Evolutionary conservation across 1,284 basidiomycete genomes (phyloP), one percentile per base, ranked within the genome.

Genomic region (Tilletia setariae): DNA sequence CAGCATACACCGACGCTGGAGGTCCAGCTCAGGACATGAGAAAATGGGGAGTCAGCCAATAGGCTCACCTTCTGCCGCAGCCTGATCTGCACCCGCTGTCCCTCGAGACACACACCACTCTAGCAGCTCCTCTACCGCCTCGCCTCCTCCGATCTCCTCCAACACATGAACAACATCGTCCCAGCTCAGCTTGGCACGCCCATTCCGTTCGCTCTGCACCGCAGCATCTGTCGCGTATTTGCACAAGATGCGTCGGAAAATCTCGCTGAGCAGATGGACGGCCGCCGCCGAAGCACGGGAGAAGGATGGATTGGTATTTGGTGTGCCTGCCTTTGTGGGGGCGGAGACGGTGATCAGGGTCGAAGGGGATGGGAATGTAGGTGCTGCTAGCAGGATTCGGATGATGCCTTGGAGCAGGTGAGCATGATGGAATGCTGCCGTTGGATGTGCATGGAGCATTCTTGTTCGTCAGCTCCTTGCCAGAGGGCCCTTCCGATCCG

Each of bases 211-310:
- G 35, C 25, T 19, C 11, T 61, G 28, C 56, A 32, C 19, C 30
- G 25, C 56, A 32, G 56, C 56, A 35, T 61, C 56, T 30, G 56
- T 30, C 13, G 56, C 56, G 30, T 61, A 61, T 30, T 61, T 61
- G 56, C 30, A 32, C 56, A 61, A 1, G 56, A 61, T 61, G 15
- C 56, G 56, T 9, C 32, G 56, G 30, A 61, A 61, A 9, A 61
- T 30, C 56, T 61, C 56, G 56, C 56, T 30, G 30, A 61, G 56
- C 30, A 61, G 56, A 21, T 61, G 56, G 25, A 61, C 56, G 28
- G 56, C 56, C 30, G 56, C 23, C 1, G 56, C 32, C 7, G 56
- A 61, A 7, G 56, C 56, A 13, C 56, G 56, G 2, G 56, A 61
- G 30, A 61, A 61, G 56, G 56, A 61, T 16, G 46, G 35, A 23